Percentiles rank a stretch among this genome's conserved stretches.
These are phyloP conservation scores for Schizochytrium sp. DNA, from an alignment of 108 stramenopile genomes.

Conservation along the genomic window DNA sequence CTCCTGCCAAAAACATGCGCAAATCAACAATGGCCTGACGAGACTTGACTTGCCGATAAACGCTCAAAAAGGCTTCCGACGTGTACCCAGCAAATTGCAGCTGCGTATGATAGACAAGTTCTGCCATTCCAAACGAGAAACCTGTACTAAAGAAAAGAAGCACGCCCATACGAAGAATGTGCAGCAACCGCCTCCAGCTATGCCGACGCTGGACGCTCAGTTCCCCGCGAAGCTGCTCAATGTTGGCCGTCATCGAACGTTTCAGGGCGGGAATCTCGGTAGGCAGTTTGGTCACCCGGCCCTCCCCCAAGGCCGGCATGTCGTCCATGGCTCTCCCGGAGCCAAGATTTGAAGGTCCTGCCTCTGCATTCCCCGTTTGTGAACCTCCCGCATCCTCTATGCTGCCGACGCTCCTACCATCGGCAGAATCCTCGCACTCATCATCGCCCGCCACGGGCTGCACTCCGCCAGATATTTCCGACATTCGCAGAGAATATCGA, in stretches of 20 bases:
- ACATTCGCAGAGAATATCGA: not conserved
- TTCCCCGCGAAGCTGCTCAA: not conserved
- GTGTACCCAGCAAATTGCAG: not conserved
- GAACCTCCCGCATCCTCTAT: too few relatives aligned
- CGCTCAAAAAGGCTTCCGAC: not conserved
- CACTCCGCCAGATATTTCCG: not conserved
- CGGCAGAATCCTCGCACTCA: not conserved
- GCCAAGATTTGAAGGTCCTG: too few relatives aligned
- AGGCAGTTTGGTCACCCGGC: not conserved
- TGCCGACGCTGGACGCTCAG: not conserved
- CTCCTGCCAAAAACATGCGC: not conserved
- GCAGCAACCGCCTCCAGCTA: not conserved
- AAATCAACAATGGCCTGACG: not conserved
- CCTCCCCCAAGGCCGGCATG: too few relatives aligned
- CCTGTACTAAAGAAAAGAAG: not conserved
- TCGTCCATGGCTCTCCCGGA: too few relatives aligned
- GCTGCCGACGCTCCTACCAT: not conserved
- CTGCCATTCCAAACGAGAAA: not conserved
- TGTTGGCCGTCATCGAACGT: not conserved
- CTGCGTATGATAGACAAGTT: not conserved
- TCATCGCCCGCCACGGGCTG: not conserved
- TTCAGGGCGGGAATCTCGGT: not conserved
- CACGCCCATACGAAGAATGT: not conserved
- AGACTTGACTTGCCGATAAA: not conserved
- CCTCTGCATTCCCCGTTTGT: too few relatives aligned